phyloP scores from a whole-genome alignment of 2,329 filamentous ascomycete species.

The Graphilbum sp. region DNA sequence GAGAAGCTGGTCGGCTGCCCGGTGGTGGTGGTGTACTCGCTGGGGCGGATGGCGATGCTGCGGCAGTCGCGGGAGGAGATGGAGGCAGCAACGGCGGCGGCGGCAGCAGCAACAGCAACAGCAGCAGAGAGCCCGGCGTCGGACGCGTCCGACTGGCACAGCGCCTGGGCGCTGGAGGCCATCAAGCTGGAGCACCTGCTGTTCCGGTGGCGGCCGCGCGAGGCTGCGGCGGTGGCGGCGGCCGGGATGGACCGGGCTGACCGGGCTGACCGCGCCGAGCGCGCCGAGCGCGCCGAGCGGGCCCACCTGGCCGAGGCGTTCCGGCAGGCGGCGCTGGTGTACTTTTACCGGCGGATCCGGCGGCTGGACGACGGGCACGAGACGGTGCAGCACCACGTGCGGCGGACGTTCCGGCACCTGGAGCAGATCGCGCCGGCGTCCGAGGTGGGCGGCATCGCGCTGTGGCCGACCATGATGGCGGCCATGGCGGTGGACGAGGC shows the following conservation, averaged over 20 bases:
- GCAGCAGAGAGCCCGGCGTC: background rate
- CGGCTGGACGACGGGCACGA: background rate
- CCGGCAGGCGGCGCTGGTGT: background rate
- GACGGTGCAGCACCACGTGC: background rate
- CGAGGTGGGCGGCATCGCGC: background rate
- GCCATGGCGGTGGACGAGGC: background rate
- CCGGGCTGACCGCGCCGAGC: too few relatives aligned
- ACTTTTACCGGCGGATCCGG: background rate
- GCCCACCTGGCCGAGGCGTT: background rate
- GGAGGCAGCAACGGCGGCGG: background rate
- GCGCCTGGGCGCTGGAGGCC: background rate
- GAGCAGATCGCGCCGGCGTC: background rate
- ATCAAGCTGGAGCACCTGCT: background rate
- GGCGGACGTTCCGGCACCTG: background rate
- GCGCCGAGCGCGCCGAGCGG: background rate
- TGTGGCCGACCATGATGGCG: background rate
- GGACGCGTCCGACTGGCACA: background rate
- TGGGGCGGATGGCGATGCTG: background rate
- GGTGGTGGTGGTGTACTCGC: background rate
- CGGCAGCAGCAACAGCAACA: background rate
- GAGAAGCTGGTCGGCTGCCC: background rate
- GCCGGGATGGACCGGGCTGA: too few relatives aligned
- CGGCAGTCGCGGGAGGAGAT: background rate
- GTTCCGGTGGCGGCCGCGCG: background rate
- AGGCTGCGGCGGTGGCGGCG: too few relatives aligned